Percentiles rank a stretch among this genome's conserved stretches.
Conservation (phyloP, 2,329 filamentous ascomycete genomes). For the Fusarium denticulatum region DNA sequence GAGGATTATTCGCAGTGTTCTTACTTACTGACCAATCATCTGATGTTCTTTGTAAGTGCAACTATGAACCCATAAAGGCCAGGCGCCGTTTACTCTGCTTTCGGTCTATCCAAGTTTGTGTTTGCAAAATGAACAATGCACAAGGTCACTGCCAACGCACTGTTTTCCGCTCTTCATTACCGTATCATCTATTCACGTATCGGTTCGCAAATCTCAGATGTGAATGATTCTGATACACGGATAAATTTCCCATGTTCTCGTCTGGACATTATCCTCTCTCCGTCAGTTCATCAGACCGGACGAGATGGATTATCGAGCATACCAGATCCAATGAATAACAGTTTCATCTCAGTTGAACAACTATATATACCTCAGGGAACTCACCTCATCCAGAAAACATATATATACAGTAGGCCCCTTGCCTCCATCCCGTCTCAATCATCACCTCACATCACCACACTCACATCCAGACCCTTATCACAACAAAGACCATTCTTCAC, state of each 20-base stretch:
- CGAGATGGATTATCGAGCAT: background rate
- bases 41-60: background rate
- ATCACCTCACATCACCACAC: background rate
- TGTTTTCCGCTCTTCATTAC: accelerated
- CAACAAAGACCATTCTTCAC: too few species aligned
- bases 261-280: background rate
- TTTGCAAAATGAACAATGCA: background rate
- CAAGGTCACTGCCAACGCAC: background rate
- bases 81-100: background rate
- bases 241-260: too few species aligned
- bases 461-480: too few species aligned
- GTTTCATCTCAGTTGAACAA: background rate
- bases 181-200: background rate
- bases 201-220: accelerated
- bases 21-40: accelerated
- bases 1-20: too few species aligned
- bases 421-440: background rate
- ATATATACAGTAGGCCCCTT: background rate
- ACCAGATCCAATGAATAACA: too few species aligned
- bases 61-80: background rate
- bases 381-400: background rate
- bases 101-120: background rate
- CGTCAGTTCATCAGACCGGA: background rate
- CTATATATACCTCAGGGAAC: background rate
- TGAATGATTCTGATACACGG: background rate